These are phyloP conservation scores for Centaurea solstitialis DNA, from an alignment of 129 eudicot genomes.

Conservation along the genomic window DNA sequence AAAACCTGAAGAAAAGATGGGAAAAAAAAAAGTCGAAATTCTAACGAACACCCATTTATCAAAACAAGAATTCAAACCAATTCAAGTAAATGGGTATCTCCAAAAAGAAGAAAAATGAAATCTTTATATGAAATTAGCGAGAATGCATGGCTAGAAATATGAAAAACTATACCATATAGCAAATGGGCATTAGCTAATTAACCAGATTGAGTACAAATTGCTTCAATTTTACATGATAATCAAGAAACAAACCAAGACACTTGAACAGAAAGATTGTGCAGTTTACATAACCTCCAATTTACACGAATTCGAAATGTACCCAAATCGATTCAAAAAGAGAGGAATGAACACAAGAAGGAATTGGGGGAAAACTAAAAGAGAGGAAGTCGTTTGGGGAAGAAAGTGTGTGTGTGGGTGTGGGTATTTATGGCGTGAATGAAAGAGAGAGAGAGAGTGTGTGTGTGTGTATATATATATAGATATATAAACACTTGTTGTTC, in stretches of 20 bases:
- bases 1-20: constrained; percentile 6
- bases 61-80: neutral
- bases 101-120: neutral
- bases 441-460: constrained; percentile 56
- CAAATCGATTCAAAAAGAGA: neutral
- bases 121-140: constrained; percentile 17
- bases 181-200: constrained; percentile 18
- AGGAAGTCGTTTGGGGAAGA: constrained; percentile 22
- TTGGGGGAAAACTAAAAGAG: neutral
- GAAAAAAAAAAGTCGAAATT: neutral
- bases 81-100: constrained; percentile 43
- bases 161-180: neutral
- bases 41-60: constrained; percentile 63
- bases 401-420: neutral
- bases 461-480: too few species aligned
- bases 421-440: constrained; percentile 33
- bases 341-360: neutral
- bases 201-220: neutral
- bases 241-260: neutral
- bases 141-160: constrained; percentile 1
- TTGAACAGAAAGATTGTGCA: constrained; percentile 9
- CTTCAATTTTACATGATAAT: constrained; percentile 41
- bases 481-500: neutral
- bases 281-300: constrained; percentile 15
- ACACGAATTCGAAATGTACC: constrained; percentile 14